These are phyloP conservation scores for Oenanthe sinensis DNA, from an alignment of 129 eudicot genomes.

Conservation along the genomic window DNA sequence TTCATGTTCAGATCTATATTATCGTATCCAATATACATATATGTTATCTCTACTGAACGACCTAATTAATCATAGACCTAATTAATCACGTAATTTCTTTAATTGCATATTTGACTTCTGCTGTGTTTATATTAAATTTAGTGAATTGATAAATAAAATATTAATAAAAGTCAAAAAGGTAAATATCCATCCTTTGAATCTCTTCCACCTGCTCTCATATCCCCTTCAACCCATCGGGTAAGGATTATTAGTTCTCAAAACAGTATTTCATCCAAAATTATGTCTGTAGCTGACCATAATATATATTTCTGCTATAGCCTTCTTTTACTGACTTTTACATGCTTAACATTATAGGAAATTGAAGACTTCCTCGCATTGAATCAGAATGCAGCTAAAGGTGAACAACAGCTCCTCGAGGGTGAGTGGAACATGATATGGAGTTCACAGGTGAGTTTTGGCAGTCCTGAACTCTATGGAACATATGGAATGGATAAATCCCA, in stretches of 20 bases:
- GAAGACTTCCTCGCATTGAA: constrained; percentile 48
- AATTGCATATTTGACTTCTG: no score
- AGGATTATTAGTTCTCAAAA: background rate
- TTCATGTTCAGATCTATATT: no score
- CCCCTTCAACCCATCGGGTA: background rate
- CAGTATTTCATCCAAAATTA: background rate
- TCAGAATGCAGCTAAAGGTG: constrained; percentile 34
- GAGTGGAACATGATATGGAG: constrained; percentile 99
- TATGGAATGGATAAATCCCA: background rate
- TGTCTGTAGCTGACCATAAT: constrained; percentile 11
- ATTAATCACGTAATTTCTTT: no score
- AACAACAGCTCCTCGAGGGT: constrained; percentile 62
- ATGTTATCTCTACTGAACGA: no score
- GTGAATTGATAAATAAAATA: no score
- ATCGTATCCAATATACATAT: no score
- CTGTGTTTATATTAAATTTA: no score
- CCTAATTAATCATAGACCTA: no score
- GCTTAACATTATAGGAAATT: constrained; percentile 48
- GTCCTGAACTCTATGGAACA: background rate
- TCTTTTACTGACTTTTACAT: background rate
- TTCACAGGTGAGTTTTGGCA: constrained; percentile 58
- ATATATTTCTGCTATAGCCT: constrained; percentile 13
- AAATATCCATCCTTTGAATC: background rate
- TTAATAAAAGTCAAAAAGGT: constrained; percentile 43
- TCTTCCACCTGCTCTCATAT: background rate